phyloP scores from a whole-genome alignment of 208 protist species.

The Leishmania mexicana region DNA sequence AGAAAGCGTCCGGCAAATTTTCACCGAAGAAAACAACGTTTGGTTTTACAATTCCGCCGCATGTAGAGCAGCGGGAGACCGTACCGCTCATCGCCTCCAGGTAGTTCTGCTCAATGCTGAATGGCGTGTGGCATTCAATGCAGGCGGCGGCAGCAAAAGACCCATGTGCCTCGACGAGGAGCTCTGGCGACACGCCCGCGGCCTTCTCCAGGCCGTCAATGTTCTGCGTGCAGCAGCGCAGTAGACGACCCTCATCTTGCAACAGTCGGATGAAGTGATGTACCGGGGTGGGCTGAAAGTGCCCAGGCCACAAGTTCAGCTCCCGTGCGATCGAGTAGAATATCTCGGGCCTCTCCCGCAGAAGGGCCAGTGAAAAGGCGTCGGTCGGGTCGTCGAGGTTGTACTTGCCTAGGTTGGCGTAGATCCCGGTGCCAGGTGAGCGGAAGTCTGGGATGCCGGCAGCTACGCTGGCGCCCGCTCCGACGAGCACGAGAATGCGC shows the following conservation, averaged over 20 bases:
- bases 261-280: constrained; percentile 96
- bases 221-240: constrained; percentile 97
- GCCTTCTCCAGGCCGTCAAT: constrained; percentile 94
- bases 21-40: constrained; percentile 98
- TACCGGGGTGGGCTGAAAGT: constrained; percentile 81
- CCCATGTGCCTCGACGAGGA: constrained; percentile 96
- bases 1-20: constrained; percentile 89
- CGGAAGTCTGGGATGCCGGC: constrained; percentile 97
- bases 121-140: constrained; percentile 73
- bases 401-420: constrained; percentile 89
- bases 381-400: constrained; percentile 89
- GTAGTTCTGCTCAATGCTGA: constrained; percentile 42
- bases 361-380: constrained; percentile 91
- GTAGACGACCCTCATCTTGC: constrained; percentile 87
- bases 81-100: constrained; percentile 42
- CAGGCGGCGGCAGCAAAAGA: constrained; percentile 89
- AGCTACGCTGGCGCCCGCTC: constrained; percentile 92
- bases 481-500: constrained; percentile 91
- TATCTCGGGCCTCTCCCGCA: constrained; percentile 85
- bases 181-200: constrained; percentile 72
- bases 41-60: constrained; percentile 93
- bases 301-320: constrained; percentile 86
- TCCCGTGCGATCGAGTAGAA: constrained; percentile 92
- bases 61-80: constrained; percentile 65
- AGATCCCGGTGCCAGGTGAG: constrained; percentile 92